A percentile compares a stretch with the other conserved stretches of the same genome.
Conservation (phyloP, 768 basidiomycete species). For the Panaeolus cyanescens region DNA sequence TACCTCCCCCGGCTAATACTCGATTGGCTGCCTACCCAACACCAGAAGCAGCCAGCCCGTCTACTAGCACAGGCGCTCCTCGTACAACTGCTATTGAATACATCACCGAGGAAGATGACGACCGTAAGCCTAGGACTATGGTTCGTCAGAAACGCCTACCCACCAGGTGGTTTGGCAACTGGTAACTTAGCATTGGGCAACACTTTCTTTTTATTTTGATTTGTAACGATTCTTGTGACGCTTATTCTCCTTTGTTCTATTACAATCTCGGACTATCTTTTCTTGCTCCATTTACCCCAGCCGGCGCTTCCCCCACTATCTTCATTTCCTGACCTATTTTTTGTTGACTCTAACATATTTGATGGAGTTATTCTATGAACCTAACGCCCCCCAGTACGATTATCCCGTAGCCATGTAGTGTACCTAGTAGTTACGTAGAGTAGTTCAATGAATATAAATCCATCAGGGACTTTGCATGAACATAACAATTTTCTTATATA, state of each 20-base stretch:
- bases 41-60: conserved; percentile 62
- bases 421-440: conserved; percentile 22
- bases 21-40: conserved; percentile 73
- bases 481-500: conserved; percentile 12
- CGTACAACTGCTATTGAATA: conserved; percentile 76
- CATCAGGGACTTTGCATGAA: conserved; percentile 10
- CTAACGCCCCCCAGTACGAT: neutral
- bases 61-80: conserved; percentile 62
- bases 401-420: conserved; percentile 2
- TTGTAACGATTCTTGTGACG: conserved; percentile 34
- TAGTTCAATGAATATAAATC: conserved; percentile 20
- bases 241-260: conserved; percentile 28
- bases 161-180: conserved; percentile 60
- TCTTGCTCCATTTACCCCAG: conserved; percentile 11
- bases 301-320: conserved; percentile 9
- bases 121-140: conserved; percentile 39
- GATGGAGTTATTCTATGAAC: conserved; percentile 29
- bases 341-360: conserved; percentile 28
- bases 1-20: conserved; percentile 78
- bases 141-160: conserved; percentile 50
- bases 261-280: conserved; percentile 16
- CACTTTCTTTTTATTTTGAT: conserved; percentile 23
- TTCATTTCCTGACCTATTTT: conserved; percentile 18
- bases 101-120: conserved; percentile 62
- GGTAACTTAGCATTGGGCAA: conserved; percentile 38